Base-by-base conservation (phyloP, 306 rosid genomes). In the Cucumis hystrix region DNA sequence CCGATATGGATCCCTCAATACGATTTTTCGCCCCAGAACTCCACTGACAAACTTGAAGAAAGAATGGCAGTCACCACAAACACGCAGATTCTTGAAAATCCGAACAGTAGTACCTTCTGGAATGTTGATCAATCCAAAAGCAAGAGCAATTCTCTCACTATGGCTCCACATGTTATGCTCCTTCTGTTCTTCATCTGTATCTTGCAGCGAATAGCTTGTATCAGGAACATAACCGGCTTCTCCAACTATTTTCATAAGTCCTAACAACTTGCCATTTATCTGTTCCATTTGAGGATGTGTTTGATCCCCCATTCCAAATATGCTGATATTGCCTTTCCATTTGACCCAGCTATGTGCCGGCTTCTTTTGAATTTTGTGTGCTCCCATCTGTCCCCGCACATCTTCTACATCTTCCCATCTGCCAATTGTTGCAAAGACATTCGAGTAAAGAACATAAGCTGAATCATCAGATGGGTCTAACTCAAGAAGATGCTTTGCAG, bases 161-260 rank as follows among this genome's bases (percentile, higher is more conserved):
- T 94, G 97, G 83, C 90, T 91, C 97, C 96, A 91, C 84, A 94
- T 97, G 86, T 90, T 90, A 60, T 87, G 96, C 84, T 94, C 97
- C 82, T 89, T 94, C 76, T 91, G 95, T 81, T 94, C 97, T 79
- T 92, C 97, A 56, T 94, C 98, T 12, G 87, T 91, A 43, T 94
- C 98, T 51, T 94, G 98, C 78, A 94, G 83, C 11, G 95, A 83
- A 81, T 83, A 84, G 88, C 91, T 90, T 81, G 91, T 92, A 79
- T 94, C 98, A 28, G 97, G 83, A 76, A 90, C 84, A 82, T 91
- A 90, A 39, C 98, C 97, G 47, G 91, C 87, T 86, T 89, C 96
- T 80, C 83, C 80, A 23, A 87, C 81, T 81, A 89, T 84, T 86
- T 84, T 94, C 82, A 68, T 85, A 59, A 91, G 89, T 86, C 85